Conservation (phyloP, 2,329 filamentous ascomycete genomes). For the Domatiomyces catenatus region DNA sequence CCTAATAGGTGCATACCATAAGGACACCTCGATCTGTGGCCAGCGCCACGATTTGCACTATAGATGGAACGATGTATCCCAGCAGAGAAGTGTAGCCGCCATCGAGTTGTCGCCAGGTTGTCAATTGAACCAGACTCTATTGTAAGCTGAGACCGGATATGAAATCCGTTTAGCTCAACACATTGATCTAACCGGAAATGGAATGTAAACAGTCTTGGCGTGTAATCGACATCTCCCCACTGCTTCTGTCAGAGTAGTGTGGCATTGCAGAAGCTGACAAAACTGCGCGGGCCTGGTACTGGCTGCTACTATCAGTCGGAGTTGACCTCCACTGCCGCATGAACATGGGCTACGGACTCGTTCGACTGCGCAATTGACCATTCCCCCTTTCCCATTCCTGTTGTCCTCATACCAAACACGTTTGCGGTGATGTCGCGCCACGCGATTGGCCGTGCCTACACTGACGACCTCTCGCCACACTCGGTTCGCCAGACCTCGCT, state of each 20-base stretch:
- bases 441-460: constrained; percentile 11
- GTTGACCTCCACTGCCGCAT: not conserved
- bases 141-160: not conserved
- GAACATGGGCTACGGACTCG: not conserved
- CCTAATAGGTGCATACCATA: not conserved
- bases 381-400: not conserved
- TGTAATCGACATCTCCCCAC: not conserved
- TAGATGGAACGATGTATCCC: too few relatives aligned
- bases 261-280: not conserved
- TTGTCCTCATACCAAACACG: not conserved
- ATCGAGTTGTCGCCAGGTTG: too few relatives aligned
- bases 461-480: constrained; percentile 9
- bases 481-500: constrained; percentile 39
- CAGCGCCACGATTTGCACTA: too few relatives aligned
- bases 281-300: not conserved
- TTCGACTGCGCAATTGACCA: not conserved
- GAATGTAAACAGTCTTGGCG: not conserved
- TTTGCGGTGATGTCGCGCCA: constrained; percentile 13
- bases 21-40: too few relatives aligned
- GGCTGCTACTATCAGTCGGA: not conserved
- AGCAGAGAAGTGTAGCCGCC: too few relatives aligned
- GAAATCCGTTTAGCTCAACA: not conserved
- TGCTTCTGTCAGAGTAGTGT: not conserved
- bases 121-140: too few relatives aligned
- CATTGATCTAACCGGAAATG: not conserved